Percentiles rank a stretch among this genome's conserved stretches.
Evolutionary conservation across 225 moss, liverwort and hornwort genomes (phyloP).

Genomic region (Ulota crispa): DNA sequence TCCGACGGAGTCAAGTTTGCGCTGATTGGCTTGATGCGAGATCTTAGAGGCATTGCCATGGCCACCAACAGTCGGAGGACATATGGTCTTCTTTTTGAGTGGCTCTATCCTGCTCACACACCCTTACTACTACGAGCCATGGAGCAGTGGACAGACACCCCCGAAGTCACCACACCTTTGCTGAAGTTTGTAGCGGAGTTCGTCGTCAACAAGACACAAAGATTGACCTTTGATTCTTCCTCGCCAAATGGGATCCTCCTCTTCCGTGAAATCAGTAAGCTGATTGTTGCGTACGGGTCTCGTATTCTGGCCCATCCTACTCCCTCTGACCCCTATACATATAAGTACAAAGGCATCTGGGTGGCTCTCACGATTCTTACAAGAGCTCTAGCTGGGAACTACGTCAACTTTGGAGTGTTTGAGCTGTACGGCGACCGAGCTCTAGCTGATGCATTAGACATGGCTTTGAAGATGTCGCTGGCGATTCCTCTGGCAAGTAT

Average conservation of each 20-base stretch:
- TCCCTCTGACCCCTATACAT: constrained; percentile 62
- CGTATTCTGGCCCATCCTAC: constrained; percentile 55
- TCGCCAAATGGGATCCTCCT: constrained; percentile 66
- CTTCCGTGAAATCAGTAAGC: constrained; percentile 60
- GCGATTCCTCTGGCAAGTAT: constrained; percentile 59
- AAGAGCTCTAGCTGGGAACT: constrained; percentile 63
- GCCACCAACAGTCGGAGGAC: constrained; percentile 66
- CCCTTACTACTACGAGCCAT: constrained; percentile 57
- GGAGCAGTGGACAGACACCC: constrained; percentile 69
- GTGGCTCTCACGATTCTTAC: constrained; percentile 65
- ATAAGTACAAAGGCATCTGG: constrained; percentile 74
- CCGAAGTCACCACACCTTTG: constrained; percentile 63
- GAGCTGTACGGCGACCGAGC: constrained; percentile 67
- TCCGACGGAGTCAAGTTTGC: constrained; percentile 60
- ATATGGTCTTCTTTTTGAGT: constrained; percentile 60
- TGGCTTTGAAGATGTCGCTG: constrained; percentile 68
- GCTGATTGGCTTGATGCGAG: constrained; percentile 68
- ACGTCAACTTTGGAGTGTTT: constrained; percentile 72
- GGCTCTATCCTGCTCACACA: constrained; percentile 66
- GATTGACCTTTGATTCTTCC: constrained; percentile 62
- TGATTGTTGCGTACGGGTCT: constrained; percentile 62
- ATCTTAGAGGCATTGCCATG: constrained; percentile 70
- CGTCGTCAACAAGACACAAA: constrained; percentile 63
- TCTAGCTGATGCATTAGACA: constrained; percentile 58
- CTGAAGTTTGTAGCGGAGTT: constrained; percentile 67